Conservation (phyloP, 2,329 filamentous ascomycete genomes). For the Piedraia hortae region DNA sequence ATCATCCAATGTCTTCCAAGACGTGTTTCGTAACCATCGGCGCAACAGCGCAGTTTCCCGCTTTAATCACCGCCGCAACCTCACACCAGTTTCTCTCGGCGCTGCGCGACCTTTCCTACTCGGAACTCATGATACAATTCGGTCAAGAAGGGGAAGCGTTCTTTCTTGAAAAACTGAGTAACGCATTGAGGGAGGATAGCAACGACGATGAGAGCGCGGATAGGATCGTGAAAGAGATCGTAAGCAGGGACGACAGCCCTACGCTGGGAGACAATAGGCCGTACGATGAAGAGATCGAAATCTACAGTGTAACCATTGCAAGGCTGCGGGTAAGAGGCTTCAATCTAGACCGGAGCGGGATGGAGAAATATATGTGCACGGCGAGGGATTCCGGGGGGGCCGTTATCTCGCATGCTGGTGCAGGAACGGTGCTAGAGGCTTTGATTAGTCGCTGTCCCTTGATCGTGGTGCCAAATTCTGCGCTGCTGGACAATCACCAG, state of each 20-base stretch:
- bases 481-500: conserved; percentile 73
- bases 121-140: conserved; percentile 51
- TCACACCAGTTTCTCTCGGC: conserved; percentile 31
- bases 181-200: conserved; percentile 6
- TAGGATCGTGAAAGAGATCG: too few relatives aligned
- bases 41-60: conserved; percentile 60
- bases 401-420: conserved; percentile 75
- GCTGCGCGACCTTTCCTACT: conserved; percentile 34
- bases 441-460: conserved; percentile 46
- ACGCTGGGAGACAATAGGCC: too few relatives aligned
- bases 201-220: too few relatives aligned
- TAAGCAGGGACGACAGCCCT: too few relatives aligned
- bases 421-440: conserved; percentile 61
- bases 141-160: conserved; percentile 34
- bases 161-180: conserved; percentile 15
- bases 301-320: too few relatives aligned
- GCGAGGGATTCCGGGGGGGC: conserved; percentile 30
- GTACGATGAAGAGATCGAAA: too few relatives aligned
- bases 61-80: conserved; percentile 40
- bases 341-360: conserved; percentile 34
- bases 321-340: too few relatives aligned
- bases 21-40: conserved; percentile 73
- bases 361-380: conserved; percentile 31
- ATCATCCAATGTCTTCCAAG: too few relatives aligned
- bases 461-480: conserved; percentile 69